Base-by-base conservation (phyloP, 2,329 filamentous ascomycete genomes). In the Seiridium cupressi region DNA sequence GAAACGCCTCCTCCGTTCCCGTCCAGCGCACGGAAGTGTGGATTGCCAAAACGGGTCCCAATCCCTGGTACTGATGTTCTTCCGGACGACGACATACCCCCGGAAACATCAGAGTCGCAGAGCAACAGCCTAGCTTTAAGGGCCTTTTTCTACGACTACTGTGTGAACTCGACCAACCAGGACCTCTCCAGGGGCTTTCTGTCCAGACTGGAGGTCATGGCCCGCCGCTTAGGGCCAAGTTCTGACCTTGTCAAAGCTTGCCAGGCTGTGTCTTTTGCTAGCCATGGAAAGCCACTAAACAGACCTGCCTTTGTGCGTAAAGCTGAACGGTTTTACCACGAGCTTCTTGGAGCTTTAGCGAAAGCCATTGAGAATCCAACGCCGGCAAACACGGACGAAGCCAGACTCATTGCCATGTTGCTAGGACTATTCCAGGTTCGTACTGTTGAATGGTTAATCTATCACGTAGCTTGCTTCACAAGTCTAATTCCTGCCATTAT, bases 81-180 rank as follows among this genome's bases (percentile, higher is more conserved):
- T 3, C 65, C 65, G 3, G 60, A 62, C 44, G 67, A 69, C 48
- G 51, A 11, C 44, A 42, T 60, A 26, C 66, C 64, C 1, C 35
- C 48, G 7, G 65, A 66, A 49, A 57, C 60, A 1, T 53, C 65
- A 4, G n/a, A 64, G 34, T 59, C 56, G 11, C 55, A 65, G 58
- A 62, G 60, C 18, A 57, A 66, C 26, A 26, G 32, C 18, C 59
- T 63, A 36, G 55, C 64, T 18, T 48, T 67, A 31, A 47, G 62
- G 55, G 59, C 64, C 35, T 69, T 69, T 61, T 64, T 65, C 55
- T 67, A 69, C 46, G 67, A 68, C 10, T 69, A 59, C 34, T 65
- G 62, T 47, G 32, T 68, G 36, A n/a, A 61, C 6, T 58, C 65
- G 7, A 55, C 62, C 9, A 67, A 66, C 49, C 34, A 13, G 13